Evolutionary conservation across 768 basidiomycete species (phyloP).

Genomic region (Jaapia argillacea): DNA sequence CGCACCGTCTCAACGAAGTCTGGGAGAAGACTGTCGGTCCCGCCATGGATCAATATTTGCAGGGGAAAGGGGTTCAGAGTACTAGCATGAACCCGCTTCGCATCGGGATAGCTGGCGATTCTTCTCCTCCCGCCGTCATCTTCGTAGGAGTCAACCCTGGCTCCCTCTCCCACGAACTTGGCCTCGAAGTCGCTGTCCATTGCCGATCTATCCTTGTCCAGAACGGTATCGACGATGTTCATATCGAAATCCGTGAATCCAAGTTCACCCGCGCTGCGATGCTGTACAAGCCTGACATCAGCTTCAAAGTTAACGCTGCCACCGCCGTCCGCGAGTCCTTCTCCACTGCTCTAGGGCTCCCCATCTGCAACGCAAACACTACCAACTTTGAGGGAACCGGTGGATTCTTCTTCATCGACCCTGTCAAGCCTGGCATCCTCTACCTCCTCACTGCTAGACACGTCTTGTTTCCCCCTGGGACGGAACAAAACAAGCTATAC

Average conservation of each 20-base stretch:
- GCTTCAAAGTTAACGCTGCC: conserved; percentile 6
- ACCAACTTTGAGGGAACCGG: conserved; percentile 11
- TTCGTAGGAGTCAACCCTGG: conserved; percentile 11
- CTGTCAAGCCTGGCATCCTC: conserved; percentile 5
- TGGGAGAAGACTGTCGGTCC: conserved; percentile 1
- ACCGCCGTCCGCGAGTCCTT: conserved; percentile 7
- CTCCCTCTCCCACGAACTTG: conserved; percentile 8
- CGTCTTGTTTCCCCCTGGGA: conserved; percentile 4
- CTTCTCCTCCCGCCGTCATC: conserved; percentile 6
- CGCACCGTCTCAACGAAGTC: conserved; percentile 3
- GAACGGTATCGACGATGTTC: conserved; percentile 8
- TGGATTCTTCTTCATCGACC: conserved; percentile 11
- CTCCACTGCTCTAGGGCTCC: conserved; percentile 13
- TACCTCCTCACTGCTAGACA: conserved; percentile 11
- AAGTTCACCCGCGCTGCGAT: conserved; percentile 5
- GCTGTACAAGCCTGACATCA: conserved; percentile 5
- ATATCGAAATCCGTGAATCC: conserved; percentile 11
- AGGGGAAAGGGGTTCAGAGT: conserved; percentile 4
- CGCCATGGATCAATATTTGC: background rate
- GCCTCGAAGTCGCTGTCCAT: conserved; percentile 6
- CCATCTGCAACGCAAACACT: conserved; percentile 6
- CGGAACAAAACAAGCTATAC: conserved; percentile 10
- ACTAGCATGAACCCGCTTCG: conserved; percentile 9
- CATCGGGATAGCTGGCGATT: conserved; percentile 6
- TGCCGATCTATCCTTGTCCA: conserved; percentile 6